These are phyloP conservation scores for Endothia cerciana DNA, from an alignment of 2,329 filamentous ascomycete genomes.

Conservation along the genomic window DNA sequence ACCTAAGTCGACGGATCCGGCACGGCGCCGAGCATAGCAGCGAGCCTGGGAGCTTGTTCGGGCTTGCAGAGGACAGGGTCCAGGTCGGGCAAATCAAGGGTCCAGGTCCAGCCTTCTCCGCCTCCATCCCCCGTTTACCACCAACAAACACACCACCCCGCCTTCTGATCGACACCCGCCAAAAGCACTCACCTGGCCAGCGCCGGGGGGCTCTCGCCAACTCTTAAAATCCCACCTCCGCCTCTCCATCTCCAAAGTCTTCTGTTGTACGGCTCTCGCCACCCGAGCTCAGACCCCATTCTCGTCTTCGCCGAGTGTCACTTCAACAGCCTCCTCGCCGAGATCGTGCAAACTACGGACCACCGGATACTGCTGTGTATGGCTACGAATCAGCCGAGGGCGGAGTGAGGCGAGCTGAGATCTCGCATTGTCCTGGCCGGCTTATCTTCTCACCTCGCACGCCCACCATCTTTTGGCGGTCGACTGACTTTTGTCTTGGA, in stretches of 20 bases:
- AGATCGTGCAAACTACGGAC: not conserved
- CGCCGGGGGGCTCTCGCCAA: not conserved
- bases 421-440: not conserved
- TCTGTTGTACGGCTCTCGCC: no score
- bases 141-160: slow-evolving; percentile 20
- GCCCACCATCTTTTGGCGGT: not conserved
- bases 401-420: slow-evolving; percentile 8
- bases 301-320: not conserved
- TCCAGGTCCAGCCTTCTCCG: slow-evolving; percentile 3
- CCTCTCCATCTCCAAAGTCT: slow-evolving; percentile 29
- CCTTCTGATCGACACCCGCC: slow-evolving; percentile 20
- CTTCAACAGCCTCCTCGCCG: not conserved
- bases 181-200: slow-evolving; percentile 15
- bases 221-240: not conserved
- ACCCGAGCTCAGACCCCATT: not conserved
- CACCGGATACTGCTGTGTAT: not conserved
- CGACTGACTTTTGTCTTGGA: no score
- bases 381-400: slow-evolving; percentile 12
- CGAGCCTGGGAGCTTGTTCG: not conserved
- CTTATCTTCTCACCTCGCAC: not conserved
- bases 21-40: not conserved
- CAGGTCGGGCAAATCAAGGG: not conserved
- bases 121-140: slow-evolving; percentile 11
- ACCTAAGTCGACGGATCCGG: not conserved
- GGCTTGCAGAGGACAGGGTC: not conserved